Evolutionary conservation across 306 rosid species (phyloP).

Genomic region (Glycine tomentella): DNA sequence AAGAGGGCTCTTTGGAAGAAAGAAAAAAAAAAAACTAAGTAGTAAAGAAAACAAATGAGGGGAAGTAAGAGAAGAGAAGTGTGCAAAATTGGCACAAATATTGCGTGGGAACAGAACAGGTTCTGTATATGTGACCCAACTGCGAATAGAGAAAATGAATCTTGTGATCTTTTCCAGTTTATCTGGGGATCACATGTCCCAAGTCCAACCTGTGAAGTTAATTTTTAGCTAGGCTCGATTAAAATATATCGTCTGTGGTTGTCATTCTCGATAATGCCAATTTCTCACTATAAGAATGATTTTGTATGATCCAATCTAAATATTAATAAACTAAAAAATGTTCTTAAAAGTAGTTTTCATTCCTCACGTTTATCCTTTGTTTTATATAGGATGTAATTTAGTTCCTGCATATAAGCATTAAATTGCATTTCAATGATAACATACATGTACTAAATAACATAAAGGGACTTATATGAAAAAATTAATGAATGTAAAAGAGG

Average conservation of each 20-base stretch:
- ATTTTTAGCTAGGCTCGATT: neutral
- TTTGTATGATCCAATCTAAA: no score
- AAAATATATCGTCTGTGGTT: constrained; percentile 38
- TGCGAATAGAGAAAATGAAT: neutral
- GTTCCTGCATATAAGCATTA: no score
- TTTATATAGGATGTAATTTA: no score
- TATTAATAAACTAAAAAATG: no score
- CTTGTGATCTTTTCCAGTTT: constrained; percentile 50
- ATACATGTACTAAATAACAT: no score
- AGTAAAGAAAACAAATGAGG: neutral
- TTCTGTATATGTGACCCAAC: constrained; percentile 36
- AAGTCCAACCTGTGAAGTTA: constrained; percentile 37
- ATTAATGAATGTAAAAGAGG: no score
- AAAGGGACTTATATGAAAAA: no score
- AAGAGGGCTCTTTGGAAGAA: neutral
- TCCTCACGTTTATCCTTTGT: no score
- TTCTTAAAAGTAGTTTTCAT: no score
- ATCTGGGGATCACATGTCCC: neutral
- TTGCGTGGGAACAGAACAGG: constrained; percentile 41
- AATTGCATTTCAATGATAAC: no score
- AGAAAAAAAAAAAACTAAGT: no score
- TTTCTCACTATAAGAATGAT: neutral
- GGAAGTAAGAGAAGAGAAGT: neutral
- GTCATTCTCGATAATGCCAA: neutral
- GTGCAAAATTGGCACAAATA: constrained; percentile 18